Evolutionary conservation across 306 rosid genomes (phyloP), one percentile per base, ranked within the genome.

Genomic region (Arachis stenosperma): DNA sequence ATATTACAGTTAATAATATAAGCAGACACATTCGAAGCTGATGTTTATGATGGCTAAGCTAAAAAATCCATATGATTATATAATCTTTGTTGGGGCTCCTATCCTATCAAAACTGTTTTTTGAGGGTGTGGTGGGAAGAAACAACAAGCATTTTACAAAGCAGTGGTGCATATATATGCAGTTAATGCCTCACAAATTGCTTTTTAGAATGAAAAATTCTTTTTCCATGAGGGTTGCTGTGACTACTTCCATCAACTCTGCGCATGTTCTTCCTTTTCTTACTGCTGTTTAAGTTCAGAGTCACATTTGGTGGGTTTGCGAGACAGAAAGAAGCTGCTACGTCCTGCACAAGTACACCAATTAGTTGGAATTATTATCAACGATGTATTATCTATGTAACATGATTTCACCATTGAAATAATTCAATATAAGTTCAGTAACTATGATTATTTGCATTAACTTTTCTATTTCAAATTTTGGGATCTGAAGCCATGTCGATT

Each of bases 231-330:
- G 98, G 97, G 69, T 82, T 80, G 85, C 8, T 80, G 7, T 79
- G 84, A 67, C 87, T 81, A 52, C 82, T 56, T 67, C 93, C 90
- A 12, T 84, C 93, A 43, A 87, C 87, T 39, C 53, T 86, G 6
- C 88, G 90, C 41, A 12, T 55, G 62, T 79, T 89, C 78, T 87
- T 85, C 83, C 94, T 85, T 74, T 86, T 84, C 82, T 89, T 89
- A 53, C 74, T 75, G 79, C 90, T 89, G 80, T 88, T 89, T 69
- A 93, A 74, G 84, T 90, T 88, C 69, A 93, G 39, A 77, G 54
- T 88, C 69, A 93, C 90, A 81, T 89, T 93, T 7, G 98, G 98
- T 5, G 98, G 98, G 75, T 86, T 87, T 30, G 96, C 78, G 68
- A 93, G 89, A 77, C 97, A 86, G 78, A 93, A 93, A 0, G 98